A percentile compares a stretch with the other conserved stretches of the same genome.
Evolutionary conservation across 1,284 basidiomycete genomes (phyloP).

Genomic region (Cryptococcus depauperatus): DNA sequence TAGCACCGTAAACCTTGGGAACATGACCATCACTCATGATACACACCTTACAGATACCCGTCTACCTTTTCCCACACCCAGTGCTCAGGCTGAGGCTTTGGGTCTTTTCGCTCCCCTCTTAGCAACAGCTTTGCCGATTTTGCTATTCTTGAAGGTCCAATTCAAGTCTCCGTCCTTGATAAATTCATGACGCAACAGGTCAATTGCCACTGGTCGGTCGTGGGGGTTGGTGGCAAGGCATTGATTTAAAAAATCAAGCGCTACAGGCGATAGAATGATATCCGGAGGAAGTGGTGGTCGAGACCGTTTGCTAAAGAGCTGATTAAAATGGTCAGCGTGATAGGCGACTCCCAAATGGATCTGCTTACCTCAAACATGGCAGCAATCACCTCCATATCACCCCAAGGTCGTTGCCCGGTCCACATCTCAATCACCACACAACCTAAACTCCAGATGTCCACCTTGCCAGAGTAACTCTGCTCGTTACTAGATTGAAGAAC

Average conservation of each 20-base stretch:
- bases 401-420: slow-evolving; percentile 90
- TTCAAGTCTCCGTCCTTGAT: slow-evolving; percentile 58
- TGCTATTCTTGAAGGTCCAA: slow-evolving; percentile 57
- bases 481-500: slow-evolving; percentile 59
- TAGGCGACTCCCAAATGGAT: slow-evolving; percentile 3
- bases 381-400: slow-evolving; percentile 74
- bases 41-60: not conserved
- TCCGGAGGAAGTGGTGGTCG: slow-evolving; percentile 82
- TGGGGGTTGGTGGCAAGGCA: slow-evolving; percentile 89
- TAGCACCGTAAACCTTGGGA: no score
- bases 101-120: slow-evolving; percentile 15
- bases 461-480: slow-evolving; percentile 86
- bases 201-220: slow-evolving; percentile 72
- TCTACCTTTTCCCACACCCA: not conserved
- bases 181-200: slow-evolving; percentile 77
- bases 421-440: slow-evolving; percentile 99
- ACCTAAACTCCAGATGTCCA: slow-evolving; percentile 97
- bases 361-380: slow-evolving; percentile 89
- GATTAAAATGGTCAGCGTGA: not conserved
- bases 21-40: no score
- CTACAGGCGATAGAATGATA: slow-evolving; percentile 63
- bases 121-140: slow-evolving; percentile 40
- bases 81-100: not conserved
- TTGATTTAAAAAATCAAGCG: slow-evolving; percentile 75
- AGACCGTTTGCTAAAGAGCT: slow-evolving; percentile 53